Base-by-base conservation (phyloP, 2,329 filamentous ascomycete genomes). In the Alternaria postmessia region DNA sequence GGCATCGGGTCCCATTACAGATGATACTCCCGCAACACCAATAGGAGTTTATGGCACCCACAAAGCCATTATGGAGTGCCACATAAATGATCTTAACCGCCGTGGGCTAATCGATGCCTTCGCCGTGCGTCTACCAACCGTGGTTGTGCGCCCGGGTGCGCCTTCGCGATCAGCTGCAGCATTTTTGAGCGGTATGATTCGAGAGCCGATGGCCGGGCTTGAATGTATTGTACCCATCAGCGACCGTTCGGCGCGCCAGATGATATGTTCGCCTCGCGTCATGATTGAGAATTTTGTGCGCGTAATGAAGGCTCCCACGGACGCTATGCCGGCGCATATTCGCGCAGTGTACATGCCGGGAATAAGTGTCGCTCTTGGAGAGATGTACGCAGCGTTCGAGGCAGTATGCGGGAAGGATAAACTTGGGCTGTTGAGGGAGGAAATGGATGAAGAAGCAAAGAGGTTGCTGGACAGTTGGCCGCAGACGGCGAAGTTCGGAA, bases 151-250 rank as follows among this genome's bases (percentile, higher is more conserved):
- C 0, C 85, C 87, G 0, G 87, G 87, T 1, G 79, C 78, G 12
- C 86, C 87, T 0, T 84, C 85, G 3, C 82, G 81, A 1, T 86
- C 86, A 0, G 87, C 87, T 20, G 86, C 84, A 4, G 85, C 84
- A 0, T 89, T 88, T 66, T 75, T 87, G n/a, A 87, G 82, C 1
- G 86, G 86, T 16, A 87, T 89, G 78, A 85, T 89, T 59, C 82
- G 87, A 30, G 87, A 89, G 76, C 86, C 87, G 1, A 79, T 88
- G 73, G 44, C 44, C 44, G 44, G 44, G 1, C 44, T 47, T 12
- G 44, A 79, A 81, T 22, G 57, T 79, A 59, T 81, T 81, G 66
- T 82, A 78, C 49, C 70, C 80, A 39, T 67, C 84, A 5, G 75
- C 85, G 63, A 73, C 73, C 54, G 73, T 76, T 67, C 79, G 82